Conservation (phyloP, 139 green algal species). For the Eudorina sp. region DNA sequence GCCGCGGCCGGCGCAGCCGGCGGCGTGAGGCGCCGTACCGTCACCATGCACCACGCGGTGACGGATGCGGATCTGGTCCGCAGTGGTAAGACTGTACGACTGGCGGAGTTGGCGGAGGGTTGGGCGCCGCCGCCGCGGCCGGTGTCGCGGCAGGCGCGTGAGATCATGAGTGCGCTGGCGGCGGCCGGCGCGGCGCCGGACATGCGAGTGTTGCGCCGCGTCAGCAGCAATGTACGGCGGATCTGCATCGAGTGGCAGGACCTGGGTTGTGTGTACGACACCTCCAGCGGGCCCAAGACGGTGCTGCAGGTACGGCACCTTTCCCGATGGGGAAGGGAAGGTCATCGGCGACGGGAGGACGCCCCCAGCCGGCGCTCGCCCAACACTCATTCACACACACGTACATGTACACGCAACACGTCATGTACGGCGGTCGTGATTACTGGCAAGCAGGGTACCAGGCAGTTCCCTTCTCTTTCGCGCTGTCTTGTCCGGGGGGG, state of each 20-base stretch:
- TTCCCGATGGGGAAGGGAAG: too few species aligned
- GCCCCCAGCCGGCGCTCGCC: too few species aligned
- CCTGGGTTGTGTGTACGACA: slow-evolving; percentile 61
- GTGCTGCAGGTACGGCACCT: slow-evolving; percentile 60
- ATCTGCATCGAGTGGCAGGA: slow-evolving; percentile 60
- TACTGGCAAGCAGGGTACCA: too few species aligned
- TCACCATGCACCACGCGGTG: neutral
- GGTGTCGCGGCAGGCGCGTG: neutral
- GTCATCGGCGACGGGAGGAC: too few species aligned
- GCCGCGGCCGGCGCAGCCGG: neutral
- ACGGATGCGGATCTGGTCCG: neutral
- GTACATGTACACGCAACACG: too few species aligned
- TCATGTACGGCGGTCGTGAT: too few species aligned
- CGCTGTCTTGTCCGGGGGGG: too few species aligned
- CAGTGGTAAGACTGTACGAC: neutral
- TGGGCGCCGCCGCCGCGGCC: neutral
- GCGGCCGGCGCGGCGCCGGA: neutral
- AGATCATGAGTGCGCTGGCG: slow-evolving; percentile 8
- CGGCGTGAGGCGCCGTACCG: slow-evolving; percentile 2
- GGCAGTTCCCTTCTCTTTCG: too few species aligned
- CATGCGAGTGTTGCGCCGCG: slow-evolving; percentile 40
- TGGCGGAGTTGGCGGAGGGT: neutral
- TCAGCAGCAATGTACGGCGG: slow-evolving; percentile 36
- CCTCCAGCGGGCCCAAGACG: slow-evolving; percentile 7
- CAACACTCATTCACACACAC: too few species aligned